A percentile compares a stretch with the other conserved stretches of the same genome.
These are phyloP conservation scores for Pisolithus microcarpus DNA, from an alignment of 768 basidiomycete species.

Conservation along the genomic window DNA sequence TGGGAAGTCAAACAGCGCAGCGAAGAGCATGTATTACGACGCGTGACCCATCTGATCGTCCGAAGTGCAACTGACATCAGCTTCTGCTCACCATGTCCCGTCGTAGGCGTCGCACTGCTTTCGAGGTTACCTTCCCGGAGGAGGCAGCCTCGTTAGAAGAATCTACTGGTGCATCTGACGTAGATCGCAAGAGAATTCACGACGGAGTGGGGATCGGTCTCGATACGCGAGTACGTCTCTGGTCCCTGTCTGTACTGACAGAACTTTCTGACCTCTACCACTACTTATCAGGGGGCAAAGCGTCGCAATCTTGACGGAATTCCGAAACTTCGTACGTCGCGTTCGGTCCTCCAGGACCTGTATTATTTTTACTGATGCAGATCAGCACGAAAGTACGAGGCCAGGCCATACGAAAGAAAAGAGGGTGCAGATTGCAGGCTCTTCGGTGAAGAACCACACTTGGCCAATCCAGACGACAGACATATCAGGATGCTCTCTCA, in stretches of 20 bases:
- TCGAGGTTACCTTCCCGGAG: conserved; percentile 46
- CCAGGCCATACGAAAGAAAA: conserved; percentile 22
- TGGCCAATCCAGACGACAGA: conserved; percentile 34
- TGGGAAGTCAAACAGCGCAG: background rate
- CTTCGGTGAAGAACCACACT: conserved; percentile 35
- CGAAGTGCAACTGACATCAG: background rate
- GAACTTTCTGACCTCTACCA: background rate
- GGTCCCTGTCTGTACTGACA: background rate
- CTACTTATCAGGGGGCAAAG: conserved; percentile 13
- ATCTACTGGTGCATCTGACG: conserved; percentile 19
- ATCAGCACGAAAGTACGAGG: conserved; percentile 35
- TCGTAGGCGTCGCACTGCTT: conserved; percentile 44
- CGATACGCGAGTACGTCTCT: conserved; percentile 11
- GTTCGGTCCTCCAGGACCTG: background rate
- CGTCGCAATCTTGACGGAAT: conserved; percentile 22
- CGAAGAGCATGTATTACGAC: too few species aligned
- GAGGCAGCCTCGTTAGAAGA: conserved; percentile 25
- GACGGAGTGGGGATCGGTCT: conserved; percentile 1
- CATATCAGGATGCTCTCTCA: conserved; percentile 51
- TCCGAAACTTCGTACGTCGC: conserved; percentile 11
- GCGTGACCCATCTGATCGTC: too few species aligned
- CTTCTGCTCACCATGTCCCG: conserved; percentile 27
- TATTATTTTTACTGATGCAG: background rate
- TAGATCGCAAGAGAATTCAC: conserved; percentile 22
- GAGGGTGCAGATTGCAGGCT: conserved; percentile 34